Percentiles rank a stretch among this genome's conserved stretches.
These are phyloP conservation scores for Ganoderma multipileum DNA, from an alignment of 1,284 basidiomycete species.

Conservation along the genomic window DNA sequence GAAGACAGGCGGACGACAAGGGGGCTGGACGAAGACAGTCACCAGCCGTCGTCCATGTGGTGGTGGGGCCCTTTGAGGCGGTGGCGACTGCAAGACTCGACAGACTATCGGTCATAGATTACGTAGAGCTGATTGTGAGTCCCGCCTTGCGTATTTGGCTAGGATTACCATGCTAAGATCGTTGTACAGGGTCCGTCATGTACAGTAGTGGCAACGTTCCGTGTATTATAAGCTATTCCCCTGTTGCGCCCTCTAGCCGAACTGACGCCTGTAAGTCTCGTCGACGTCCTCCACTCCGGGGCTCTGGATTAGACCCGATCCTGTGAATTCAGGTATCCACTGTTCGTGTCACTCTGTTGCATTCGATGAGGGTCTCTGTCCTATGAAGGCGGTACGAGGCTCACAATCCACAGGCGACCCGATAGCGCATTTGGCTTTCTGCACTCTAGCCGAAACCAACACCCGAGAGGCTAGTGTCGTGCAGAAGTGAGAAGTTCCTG, in stretches of 20 bases:
- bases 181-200: not conserved
- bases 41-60: constrained; percentile 58
- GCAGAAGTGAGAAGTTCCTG: no score
- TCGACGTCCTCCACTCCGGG: no score
- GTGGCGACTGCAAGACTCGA: constrained; percentile 80
- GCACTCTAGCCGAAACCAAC: no score
- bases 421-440: no score
- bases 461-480: no score
- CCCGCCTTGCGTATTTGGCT: not conserved
- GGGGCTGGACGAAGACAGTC: constrained; percentile 24
- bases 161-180: not conserved
- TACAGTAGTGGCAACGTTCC: not conserved
- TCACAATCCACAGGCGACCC: no score
- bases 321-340: no score
- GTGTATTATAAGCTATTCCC: not conserved
- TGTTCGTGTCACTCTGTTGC: no score
- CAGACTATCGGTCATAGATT: constrained; percentile 56
- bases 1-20: constrained; percentile 17
- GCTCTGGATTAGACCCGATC: no score
- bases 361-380: no score
- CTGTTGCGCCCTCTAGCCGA: not conserved
- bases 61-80: constrained; percentile 79
- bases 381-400: no score
- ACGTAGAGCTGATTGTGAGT: not conserved
- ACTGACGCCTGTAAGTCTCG: no score